Evolutionary conservation across 179 eudicot species (phyloP).

Genomic region (Corrigiola litoralis): DNA sequence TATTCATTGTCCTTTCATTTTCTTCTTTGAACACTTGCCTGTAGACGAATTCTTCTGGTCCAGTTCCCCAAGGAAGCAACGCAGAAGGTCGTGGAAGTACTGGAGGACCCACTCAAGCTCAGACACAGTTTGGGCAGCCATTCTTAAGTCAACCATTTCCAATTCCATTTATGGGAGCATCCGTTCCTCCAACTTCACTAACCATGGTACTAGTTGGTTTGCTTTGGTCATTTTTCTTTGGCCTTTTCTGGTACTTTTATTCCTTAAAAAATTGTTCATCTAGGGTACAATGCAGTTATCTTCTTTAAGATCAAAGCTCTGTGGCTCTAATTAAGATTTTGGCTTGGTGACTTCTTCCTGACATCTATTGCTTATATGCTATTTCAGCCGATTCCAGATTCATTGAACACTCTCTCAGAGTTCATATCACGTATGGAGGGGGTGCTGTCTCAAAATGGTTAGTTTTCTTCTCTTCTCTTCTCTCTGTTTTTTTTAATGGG

Average conservation of each 20-base stretch:
- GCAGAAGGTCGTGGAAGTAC: conserved; percentile 31
- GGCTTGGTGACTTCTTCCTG: background rate
- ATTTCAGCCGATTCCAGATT: conserved; percentile 86
- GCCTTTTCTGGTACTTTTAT: background rate
- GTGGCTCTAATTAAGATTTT: background rate
- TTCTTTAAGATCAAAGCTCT: too few species aligned
- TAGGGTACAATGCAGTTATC: background rate
- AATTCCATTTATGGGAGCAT: conserved; percentile 39
- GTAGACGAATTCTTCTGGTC: conserved; percentile 33
- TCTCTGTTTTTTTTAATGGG: too few species aligned
- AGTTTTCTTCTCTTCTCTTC: background rate
- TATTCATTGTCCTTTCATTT: background rate
- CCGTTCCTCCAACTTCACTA: conserved; percentile 60
- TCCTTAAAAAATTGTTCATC: background rate
- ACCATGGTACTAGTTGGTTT: conserved; percentile 39
- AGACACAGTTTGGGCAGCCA: conserved; percentile 48
- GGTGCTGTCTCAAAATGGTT: conserved; percentile 73
- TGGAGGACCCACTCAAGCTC: conserved; percentile 50
- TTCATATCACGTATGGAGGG: conserved; percentile 84
- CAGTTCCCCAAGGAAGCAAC: conserved; percentile 46
- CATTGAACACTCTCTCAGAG: conserved; percentile 75
- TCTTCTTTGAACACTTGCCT: background rate
- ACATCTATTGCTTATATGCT: background rate
- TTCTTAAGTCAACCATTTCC: conserved; percentile 48
- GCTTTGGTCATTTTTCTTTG: background rate